phyloP scores from a whole-genome alignment of 225 moss, liverwort and hornwort species.

The Climacium dendroides region DNA sequence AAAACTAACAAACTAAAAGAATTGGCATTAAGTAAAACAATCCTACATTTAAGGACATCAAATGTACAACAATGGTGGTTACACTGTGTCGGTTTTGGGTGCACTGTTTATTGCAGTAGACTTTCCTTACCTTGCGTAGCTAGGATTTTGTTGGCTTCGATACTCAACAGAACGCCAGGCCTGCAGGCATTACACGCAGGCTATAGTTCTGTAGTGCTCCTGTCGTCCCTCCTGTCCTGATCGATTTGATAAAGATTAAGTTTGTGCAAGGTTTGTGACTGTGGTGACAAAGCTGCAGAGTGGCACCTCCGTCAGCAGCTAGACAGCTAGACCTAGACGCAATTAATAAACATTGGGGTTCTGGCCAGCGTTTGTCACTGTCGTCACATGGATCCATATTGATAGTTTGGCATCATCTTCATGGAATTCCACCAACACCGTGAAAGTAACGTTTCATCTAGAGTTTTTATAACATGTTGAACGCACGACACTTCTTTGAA shows the following conservation, averaged over 20 bases:
- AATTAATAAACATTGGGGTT: neutral
- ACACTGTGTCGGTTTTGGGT: neutral
- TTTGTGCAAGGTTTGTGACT: neutral
- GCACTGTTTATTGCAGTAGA: neutral
- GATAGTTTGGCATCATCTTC: neutral
- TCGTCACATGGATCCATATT: neutral
- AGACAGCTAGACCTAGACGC: neutral
- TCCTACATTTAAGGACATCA: neutral
- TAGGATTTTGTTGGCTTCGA: neutral
- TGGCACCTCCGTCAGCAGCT: neutral
- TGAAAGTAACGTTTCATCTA: neutral
- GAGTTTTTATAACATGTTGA: neutral
- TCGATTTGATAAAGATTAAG: neutral
- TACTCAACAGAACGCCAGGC: neutral
- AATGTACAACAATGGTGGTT: no score
- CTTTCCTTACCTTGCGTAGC: neutral
- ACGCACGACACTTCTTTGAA: neutral
- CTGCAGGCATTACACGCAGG: no score
- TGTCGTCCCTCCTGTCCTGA: neutral
- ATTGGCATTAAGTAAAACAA: neutral
- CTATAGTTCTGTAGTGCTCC: neutral
- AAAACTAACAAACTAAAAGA: neutral
- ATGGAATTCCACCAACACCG: neutral
- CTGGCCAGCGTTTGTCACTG: neutral
- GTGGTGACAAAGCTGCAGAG: neutral